These are phyloP conservation scores for Aspergillus affinis DNA, from an alignment of 495 filamentous ascomycete species.

Conservation along the genomic window DNA sequence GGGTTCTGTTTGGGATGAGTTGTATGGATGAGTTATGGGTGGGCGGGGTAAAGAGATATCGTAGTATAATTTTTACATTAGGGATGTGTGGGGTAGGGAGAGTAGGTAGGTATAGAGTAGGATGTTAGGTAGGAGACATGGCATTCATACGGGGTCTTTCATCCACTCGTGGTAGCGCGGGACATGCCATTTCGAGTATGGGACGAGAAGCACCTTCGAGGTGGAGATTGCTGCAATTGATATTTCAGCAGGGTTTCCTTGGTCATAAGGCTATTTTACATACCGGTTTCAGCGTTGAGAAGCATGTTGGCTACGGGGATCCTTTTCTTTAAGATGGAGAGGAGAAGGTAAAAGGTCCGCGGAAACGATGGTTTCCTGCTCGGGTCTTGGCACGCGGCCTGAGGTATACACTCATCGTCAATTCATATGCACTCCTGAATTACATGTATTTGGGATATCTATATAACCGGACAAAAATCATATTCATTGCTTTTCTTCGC, in stretches of 20 bases:
- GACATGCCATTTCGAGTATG: constrained; percentile 81
- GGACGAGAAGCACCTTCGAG: constrained; percentile 67
- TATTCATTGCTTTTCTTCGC: constrained; percentile 43
- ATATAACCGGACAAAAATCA: constrained; percentile 3
- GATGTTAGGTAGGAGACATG: background rate
- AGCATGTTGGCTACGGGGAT: constrained; percentile 34
- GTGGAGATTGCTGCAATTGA: constrained; percentile 61
- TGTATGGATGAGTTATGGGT: background rate
- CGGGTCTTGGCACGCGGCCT: constrained; percentile 22
- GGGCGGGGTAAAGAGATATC: background rate
- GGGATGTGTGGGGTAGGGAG: background rate
- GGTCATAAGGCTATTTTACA: constrained; percentile 4
- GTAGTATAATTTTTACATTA: too few species aligned
- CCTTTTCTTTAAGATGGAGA: background rate
- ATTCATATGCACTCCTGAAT: background rate
- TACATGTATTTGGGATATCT: constrained; percentile 4
- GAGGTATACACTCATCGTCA: background rate
- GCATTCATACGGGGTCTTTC: constrained; percentile 67
- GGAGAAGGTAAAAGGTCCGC: background rate
- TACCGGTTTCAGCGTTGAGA: constrained; percentile 44
- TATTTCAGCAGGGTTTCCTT: background rate
- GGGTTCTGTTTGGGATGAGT: background rate
- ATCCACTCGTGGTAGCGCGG: constrained; percentile 85
- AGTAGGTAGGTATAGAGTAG: background rate
- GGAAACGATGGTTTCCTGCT: constrained; percentile 13